A percentile compares a stretch with the other conserved stretches of the same genome.
Conservation (phyloP, 345 rosid species). For the Hibiscus tridactylites region DNA sequence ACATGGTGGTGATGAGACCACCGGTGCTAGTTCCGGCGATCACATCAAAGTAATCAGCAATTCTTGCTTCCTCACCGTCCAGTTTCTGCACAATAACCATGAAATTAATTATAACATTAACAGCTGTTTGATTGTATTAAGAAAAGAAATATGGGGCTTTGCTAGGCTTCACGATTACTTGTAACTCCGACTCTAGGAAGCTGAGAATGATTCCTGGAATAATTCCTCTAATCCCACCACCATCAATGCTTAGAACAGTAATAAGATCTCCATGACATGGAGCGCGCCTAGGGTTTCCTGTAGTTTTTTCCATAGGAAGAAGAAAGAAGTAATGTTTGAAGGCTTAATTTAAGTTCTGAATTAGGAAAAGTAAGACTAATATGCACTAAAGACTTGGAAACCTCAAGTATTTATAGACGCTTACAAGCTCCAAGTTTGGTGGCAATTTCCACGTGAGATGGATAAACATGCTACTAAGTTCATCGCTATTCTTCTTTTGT, state of each 20-base stretch:
- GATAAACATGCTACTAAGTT: not conserved
- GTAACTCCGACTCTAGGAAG: conserved; percentile 26
- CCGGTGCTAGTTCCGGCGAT: conserved; percentile 51
- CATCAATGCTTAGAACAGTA: conserved; percentile 37
- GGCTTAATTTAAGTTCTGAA: not conserved
- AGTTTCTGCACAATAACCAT: conserved; percentile 25
- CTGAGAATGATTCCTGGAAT: conserved; percentile 26
- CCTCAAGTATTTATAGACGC: not conserved
- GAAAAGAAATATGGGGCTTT: not conserved
- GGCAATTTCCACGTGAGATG: not conserved
- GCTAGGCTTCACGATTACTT: conserved; percentile 12
- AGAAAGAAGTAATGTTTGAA: not conserved
- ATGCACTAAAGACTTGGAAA: not conserved
- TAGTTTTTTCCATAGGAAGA: not conserved
- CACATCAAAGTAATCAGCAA: conserved; percentile 56
- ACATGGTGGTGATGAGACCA: conserved; percentile 49
- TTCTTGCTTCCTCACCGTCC: conserved; percentile 41
- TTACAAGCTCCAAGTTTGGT: not conserved
- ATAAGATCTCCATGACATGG: conserved; percentile 4
- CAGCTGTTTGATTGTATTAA: not conserved
- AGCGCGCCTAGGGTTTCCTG: not conserved
- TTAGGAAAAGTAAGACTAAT: not conserved
- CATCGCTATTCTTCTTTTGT: too few relatives aligned
- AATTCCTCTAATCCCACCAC: conserved; percentile 39
- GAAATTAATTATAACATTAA: not conserved